Conservation (phyloP, 2,329 filamentous ascomycete species). For the Fusarium vanettenii region DNA sequence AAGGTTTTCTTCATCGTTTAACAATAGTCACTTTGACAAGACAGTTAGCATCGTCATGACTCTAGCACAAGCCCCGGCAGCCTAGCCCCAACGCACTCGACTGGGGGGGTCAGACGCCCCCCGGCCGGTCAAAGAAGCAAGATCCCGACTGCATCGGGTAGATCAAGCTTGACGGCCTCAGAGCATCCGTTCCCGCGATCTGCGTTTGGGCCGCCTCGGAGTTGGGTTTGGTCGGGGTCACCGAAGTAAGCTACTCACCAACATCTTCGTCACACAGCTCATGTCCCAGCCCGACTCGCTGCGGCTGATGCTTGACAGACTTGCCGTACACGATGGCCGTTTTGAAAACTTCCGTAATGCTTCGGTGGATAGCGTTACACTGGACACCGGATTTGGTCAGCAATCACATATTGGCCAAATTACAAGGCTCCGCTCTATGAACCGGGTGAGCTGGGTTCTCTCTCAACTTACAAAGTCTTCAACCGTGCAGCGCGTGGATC, state of each 20-base stretch:
- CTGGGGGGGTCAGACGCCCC: conserved; percentile 18
- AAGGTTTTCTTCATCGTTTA: conserved; percentile 71
- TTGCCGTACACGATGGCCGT: conserved; percentile 96
- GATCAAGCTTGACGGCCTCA: conserved; percentile 32
- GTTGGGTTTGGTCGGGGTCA: conserved; percentile 15
- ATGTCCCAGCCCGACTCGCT: conserved; percentile 90
- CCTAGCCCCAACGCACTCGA: conserved; percentile 21
- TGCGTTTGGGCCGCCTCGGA: conserved; percentile 16
- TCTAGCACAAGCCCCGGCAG: conserved; percentile 25
- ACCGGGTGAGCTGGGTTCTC: not conserved
- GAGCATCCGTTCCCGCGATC: conserved; percentile 16
- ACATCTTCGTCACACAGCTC: conserved; percentile 98
- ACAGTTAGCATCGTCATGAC: conserved; percentile 41
- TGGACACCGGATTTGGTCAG: conserved; percentile 59
- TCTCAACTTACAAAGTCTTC: conserved; percentile 89
- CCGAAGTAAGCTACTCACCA: conserved; percentile 67
- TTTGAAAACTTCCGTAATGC: conserved; percentile 95
- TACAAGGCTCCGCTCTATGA: conserved; percentile 16
- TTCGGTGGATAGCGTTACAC: conserved; percentile 98
- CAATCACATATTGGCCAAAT: conserved; percentile 25
- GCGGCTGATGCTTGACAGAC: conserved; percentile 98
- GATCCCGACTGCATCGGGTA: conserved; percentile 37
- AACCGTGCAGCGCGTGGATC: conserved; percentile 84
- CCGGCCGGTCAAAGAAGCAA: conserved; percentile 31
- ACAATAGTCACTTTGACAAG: conserved; percentile 63